phyloP scores from a whole-genome alignment of 441 rosid genomes.

The Populus tomentosa region DNA sequence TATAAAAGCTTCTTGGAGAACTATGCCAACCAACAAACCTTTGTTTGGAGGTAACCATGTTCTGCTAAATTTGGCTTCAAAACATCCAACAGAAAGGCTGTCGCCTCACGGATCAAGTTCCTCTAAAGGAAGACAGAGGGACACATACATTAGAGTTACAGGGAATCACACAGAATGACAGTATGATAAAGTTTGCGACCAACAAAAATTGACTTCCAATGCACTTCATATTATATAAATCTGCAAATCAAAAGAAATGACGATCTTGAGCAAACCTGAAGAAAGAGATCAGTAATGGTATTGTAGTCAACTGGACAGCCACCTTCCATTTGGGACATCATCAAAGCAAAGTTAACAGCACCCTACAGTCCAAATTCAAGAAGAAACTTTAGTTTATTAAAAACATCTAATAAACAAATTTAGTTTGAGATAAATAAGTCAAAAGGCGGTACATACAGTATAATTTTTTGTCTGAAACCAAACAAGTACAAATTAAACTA shows the following conservation, averaged over 20 bases:
- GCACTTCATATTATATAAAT: not conserved
- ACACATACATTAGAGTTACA: not conserved
- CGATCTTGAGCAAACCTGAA: slow-evolving; percentile 60
- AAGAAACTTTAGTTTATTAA: not conserved
- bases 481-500: not conserved
- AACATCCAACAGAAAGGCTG: slow-evolving; percentile 98
- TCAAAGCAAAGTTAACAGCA: slow-evolving; percentile 97
- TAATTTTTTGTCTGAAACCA: not conserved
- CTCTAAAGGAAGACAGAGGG: slow-evolving; percentile 46
- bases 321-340: slow-evolving; percentile 99
- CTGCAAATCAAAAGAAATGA: not conserved
- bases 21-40: slow-evolving; percentile 43
- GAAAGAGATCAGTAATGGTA: slow-evolving; percentile 98
- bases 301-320: slow-evolving; percentile 99
- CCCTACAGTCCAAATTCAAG: slow-evolving; percentile 51
- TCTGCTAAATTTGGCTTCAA: slow-evolving; percentile 97
- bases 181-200: not conserved
- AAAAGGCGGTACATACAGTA: not conserved
- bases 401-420: not conserved
- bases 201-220: not conserved
- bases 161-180: not conserved
- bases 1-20: not conserved
- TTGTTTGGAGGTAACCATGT: slow-evolving; percentile 90
- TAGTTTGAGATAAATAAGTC: not conserved
- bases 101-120: slow-evolving; percentile 97